Conservation (phyloP, 148 eudicot species). For the Fagopyrum homotropicum region DNA sequence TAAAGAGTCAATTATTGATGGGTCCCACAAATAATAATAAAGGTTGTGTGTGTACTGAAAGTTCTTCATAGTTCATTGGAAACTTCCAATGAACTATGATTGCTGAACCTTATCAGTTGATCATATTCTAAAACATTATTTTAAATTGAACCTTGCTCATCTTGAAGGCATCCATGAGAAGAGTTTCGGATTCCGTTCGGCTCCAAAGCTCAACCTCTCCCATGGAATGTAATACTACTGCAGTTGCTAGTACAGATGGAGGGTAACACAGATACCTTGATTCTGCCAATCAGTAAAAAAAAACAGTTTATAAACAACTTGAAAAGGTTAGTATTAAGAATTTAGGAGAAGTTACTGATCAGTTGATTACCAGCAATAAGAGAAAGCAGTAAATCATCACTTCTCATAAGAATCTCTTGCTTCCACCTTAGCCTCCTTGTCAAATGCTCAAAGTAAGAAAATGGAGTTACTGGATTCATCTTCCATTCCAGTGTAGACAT, state of each 20-base stretch:
- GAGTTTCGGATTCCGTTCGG: constrained; percentile 31
- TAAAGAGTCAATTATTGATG: background rate
- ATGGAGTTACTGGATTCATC: constrained; percentile 71
- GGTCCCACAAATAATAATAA: background rate
- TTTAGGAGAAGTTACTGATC: background rate
- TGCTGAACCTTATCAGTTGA: background rate
- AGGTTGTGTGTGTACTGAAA: background rate
- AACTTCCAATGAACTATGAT: background rate
- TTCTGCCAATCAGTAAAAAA: constrained; percentile 59
- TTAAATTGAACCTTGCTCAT: constrained; percentile 36
- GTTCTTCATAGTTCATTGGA: constrained; percentile 11
- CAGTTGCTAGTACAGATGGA: constrained; percentile 71
- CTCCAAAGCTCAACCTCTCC: constrained; percentile 41
- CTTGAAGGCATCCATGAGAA: constrained; percentile 34
- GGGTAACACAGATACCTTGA: constrained; percentile 40
- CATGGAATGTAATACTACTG: constrained; percentile 48
- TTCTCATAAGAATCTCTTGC: constrained; percentile 42
- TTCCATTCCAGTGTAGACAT: constrained; percentile 73
- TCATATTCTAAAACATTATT: background rate
- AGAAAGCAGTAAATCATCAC: constrained; percentile 29
- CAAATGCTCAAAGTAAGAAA: constrained; percentile 58
- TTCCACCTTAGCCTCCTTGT: constrained; percentile 46
- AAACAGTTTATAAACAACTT: background rate
- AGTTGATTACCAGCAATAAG: constrained; percentile 2
- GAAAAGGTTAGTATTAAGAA: background rate